Evolutionary conservation across 2,329 filamentous ascomycete species (phyloP).

Genomic region (Catunica adiposa): DNA sequence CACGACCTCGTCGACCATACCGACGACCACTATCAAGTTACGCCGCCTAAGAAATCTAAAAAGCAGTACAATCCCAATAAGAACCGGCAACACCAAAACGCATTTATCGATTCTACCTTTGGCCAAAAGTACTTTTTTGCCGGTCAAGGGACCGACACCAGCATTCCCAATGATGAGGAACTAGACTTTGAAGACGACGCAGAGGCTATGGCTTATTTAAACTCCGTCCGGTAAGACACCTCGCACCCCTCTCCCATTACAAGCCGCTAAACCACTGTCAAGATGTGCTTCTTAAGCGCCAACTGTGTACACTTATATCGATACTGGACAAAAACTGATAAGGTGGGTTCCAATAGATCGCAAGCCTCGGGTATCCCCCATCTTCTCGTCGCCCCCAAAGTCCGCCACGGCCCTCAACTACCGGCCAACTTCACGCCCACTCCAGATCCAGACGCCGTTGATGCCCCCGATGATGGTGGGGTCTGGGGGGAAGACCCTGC

Average conservation of each 20-base stretch:
- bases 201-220: slow-evolving; percentile 54
- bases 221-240: slow-evolving; percentile 49
- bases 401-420: slow-evolving; percentile 31
- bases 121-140: slow-evolving; percentile 60
- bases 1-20: not conserved
- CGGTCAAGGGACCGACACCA: slow-evolving; percentile 34
- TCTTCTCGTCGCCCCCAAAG: slow-evolving; percentile 46
- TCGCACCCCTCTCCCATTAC: not conserved
- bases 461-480: slow-evolving; percentile 14
- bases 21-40: not conserved
- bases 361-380: slow-evolving; percentile 62
- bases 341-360: slow-evolving; percentile 41
- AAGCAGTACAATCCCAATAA: slow-evolving; percentile 21
- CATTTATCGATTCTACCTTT: slow-evolving; percentile 44
- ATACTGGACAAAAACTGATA: slow-evolving; percentile 27
- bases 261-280: slow-evolving; percentile 1
- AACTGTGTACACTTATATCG: not conserved
- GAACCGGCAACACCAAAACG: slow-evolving; percentile 28
- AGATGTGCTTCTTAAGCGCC: not conserved
- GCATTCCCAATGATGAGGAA: slow-evolving; percentile 35
- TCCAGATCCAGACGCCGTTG: slow-evolving; percentile 11
- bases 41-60: slow-evolving; percentile 2
- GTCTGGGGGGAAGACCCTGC: slow-evolving; percentile 16
- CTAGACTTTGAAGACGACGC: slow-evolving; percentile 50
- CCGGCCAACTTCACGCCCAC: slow-evolving; percentile 22